Conservation (phyloP, 2,329 filamentous ascomycete genomes). For the Clarireedia monteithiana region DNA sequence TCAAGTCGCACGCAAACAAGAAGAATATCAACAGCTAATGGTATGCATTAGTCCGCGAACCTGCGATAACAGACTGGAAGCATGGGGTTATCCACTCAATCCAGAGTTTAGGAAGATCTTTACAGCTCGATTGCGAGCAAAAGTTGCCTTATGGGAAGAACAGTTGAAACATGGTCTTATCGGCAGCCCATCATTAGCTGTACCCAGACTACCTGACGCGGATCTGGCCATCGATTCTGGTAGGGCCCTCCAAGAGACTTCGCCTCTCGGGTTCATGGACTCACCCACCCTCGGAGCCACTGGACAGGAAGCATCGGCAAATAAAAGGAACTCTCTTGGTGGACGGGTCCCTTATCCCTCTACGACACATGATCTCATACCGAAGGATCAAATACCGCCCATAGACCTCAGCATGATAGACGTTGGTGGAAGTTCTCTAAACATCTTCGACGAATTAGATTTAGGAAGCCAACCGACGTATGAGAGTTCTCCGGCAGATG, state of each 20-base stretch:
- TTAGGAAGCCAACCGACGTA: background rate
- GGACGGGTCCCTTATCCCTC: background rate
- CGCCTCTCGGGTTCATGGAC: background rate
- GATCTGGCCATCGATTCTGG: background rate
- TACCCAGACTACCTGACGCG: background rate
- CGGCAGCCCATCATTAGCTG: background rate
- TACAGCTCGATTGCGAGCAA: background rate
- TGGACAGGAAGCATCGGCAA: background rate
- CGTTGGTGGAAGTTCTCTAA: background rate
- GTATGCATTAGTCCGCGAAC: background rate
- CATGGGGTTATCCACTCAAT: slow-evolving; percentile 2
- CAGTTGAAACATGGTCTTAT: background rate
- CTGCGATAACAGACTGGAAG: slow-evolving; percentile 5
- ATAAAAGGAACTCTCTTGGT: background rate
- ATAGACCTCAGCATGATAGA: background rate
- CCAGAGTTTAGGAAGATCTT: slow-evolving; percentile 1
- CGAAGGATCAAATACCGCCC: background rate
- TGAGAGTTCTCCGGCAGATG: background rate
- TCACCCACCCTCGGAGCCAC: background rate
- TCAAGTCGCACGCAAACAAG: background rate
- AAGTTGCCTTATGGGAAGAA: background rate
- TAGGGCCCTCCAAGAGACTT: background rate
- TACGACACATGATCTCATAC: background rate
- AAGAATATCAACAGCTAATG: background rate
- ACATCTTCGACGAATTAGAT: background rate